A percentile compares a stretch with the other conserved stretches of the same genome.
Evolutionary conservation across 169 alveolate genomes (phyloP).

Genomic region (Cryptosporidium tyzzeri): DNA sequence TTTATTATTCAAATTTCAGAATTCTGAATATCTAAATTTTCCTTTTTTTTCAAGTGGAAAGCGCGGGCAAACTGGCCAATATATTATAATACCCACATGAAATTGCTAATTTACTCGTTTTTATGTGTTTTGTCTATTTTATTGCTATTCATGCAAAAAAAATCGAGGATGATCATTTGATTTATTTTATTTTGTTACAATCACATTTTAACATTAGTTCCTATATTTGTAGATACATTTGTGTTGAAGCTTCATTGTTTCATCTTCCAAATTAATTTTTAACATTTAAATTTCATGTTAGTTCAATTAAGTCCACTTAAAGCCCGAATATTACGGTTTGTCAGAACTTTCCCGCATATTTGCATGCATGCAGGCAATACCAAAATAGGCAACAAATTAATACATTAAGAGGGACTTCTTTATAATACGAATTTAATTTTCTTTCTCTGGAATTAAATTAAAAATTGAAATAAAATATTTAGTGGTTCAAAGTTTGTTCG

Average conservation of each 20-base stretch:
- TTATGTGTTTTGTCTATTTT: conserved; percentile 44
- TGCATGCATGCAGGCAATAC: conserved; percentile 18
- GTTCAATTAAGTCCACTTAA: neutral
- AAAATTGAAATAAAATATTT: too few relatives aligned
- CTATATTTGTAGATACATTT: neutral
- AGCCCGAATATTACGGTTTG: neutral
- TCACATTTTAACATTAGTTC: neutral
- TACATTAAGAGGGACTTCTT: neutral
- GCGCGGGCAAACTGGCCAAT: conserved; percentile 43
- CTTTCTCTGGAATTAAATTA: neutral
- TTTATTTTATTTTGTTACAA: neutral
- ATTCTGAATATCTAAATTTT: conserved; percentile 31
- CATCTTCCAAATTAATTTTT: neutral
- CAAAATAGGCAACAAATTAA: neutral
- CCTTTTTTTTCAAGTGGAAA: conserved; percentile 58
- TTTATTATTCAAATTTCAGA: conserved; percentile 6
- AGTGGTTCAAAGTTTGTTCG: too few relatives aligned
- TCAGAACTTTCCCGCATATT: neutral
- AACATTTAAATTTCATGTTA: neutral
- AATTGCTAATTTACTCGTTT: conserved; percentile 11
- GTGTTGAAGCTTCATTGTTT: neutral
- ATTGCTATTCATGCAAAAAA: neutral
- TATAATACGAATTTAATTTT: too few relatives aligned
- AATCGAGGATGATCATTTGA: neutral
- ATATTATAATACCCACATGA: conserved; percentile 54